A percentile compares a stretch with the other conserved stretches of the same genome.
These are phyloP conservation scores for Penicillium diatomitis DNA, from an alignment of 495 filamentous ascomycete genomes.

Conservation along the genomic window DNA sequence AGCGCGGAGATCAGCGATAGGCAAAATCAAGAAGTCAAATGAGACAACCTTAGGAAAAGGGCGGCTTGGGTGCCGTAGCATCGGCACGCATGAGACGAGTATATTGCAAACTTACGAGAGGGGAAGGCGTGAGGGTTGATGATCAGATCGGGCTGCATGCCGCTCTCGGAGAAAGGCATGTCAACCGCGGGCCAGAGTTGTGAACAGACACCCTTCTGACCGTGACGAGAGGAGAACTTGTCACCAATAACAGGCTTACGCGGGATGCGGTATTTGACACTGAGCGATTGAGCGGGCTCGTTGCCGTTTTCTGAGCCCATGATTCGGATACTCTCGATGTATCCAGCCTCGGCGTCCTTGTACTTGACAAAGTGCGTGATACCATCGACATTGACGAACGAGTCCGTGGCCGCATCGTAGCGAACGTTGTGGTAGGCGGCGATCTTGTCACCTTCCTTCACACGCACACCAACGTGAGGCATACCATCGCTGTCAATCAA, in stretches of 20 bases:
- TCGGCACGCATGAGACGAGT: too few species aligned
- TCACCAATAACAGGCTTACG: slow-evolving; percentile 83
- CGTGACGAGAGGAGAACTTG: slow-evolving; percentile 51
- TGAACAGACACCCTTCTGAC: slow-evolving; percentile 66
- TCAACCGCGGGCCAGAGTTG: slow-evolving; percentile 91
- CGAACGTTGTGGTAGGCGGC: slow-evolving; percentile 86
- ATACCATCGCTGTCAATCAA: slow-evolving; percentile 81
- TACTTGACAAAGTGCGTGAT: slow-evolving; percentile 79
- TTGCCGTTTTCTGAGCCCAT: slow-evolving; percentile 73
- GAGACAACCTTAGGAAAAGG: too few species aligned
- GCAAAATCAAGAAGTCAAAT: too few species aligned
- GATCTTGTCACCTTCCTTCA: slow-evolving; percentile 72
- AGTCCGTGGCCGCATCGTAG: slow-evolving; percentile 52
- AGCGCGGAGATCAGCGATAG: too few species aligned
- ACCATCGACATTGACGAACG: slow-evolving; percentile 64
- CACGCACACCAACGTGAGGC: slow-evolving; percentile 62
- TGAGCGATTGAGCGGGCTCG: slow-evolving; percentile 75
- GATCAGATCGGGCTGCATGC: slow-evolving; percentile 94
- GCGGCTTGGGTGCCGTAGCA: too few species aligned
- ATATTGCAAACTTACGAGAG: slow-evolving; percentile 50
- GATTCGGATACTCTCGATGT: slow-evolving; percentile 85
- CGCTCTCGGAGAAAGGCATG: slow-evolving; percentile 96
- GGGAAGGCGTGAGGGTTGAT: slow-evolving; percentile 99
- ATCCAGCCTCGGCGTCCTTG: slow-evolving; percentile 80
- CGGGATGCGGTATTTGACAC: slow-evolving; percentile 87